Conservation (phyloP, 345 rosid genomes). For the Leavenworthia alabamica region DNA sequence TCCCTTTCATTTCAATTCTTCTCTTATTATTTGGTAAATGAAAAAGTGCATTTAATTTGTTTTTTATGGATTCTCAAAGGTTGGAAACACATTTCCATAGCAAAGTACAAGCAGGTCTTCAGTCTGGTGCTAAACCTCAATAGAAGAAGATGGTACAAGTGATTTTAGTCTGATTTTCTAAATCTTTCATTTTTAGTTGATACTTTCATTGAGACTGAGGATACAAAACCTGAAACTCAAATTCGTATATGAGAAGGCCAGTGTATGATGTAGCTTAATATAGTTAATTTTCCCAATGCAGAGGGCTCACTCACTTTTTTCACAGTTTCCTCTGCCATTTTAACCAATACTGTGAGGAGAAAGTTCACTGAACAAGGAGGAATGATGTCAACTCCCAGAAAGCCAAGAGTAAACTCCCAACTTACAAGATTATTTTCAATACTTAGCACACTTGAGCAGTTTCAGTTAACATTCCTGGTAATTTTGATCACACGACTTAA, state of each 20-base stretch:
- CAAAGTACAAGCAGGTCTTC: conserved; percentile 87
- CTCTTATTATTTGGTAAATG: conserved; percentile 6
- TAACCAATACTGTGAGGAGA: too few relatives aligned
- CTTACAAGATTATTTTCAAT: background rate
- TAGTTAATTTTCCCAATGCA: too few relatives aligned
- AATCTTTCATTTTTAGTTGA: background rate
- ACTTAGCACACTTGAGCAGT: background rate
- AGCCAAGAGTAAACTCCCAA: too few relatives aligned
- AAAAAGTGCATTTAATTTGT: background rate
- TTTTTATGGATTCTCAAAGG: conserved; percentile 29
- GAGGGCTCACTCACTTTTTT: conserved; percentile 67
- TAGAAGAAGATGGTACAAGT: conserved; percentile 18
- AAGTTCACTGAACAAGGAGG: too few relatives aligned
- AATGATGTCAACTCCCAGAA: too few relatives aligned
- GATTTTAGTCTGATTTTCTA: background rate
- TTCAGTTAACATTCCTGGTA: background rate
- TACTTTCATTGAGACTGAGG: background rate
- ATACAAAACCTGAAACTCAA: background rate
- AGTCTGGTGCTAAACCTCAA: conserved; percentile 58
- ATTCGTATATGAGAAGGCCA: conserved; percentile 4
- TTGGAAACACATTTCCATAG: conserved; percentile 68
- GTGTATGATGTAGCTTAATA: background rate
- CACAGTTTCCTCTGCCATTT: conserved; percentile 97
- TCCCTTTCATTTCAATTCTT: background rate
- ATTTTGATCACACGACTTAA: background rate